Percentiles rank a stretch among this genome's conserved stretches.
phyloP scores from a whole-genome alignment of 495 filamentous ascomycete species.

The Lepraria neglecta region DNA sequence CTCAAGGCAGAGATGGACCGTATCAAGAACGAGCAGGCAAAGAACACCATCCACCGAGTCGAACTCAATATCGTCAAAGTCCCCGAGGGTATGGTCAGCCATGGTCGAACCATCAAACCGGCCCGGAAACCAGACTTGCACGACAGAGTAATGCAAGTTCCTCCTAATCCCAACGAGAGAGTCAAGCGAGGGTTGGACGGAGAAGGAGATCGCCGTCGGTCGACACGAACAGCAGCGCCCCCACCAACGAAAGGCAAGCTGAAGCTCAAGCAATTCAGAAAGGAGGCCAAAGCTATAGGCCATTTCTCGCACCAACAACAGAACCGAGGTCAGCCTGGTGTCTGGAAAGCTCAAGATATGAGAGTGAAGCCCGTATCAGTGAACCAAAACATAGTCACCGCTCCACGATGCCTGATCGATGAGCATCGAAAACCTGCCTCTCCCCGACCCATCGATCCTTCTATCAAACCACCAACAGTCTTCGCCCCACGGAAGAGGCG shows the following conservation, averaged over 20 bases:
- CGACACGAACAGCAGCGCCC: not conserved
- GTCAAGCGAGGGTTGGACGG: not conserved
- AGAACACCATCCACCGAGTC: constrained; percentile 38
- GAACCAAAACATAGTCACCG: constrained; percentile 36
- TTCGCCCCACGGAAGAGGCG: constrained; percentile 19
- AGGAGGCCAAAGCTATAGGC: constrained; percentile 33
- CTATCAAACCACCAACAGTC: constrained; percentile 12
- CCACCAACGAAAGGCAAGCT: constrained; percentile 23
- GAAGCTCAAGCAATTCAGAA: constrained; percentile 28
- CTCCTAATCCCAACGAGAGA: not conserved
- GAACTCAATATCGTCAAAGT: constrained; percentile 21
- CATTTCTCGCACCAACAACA: constrained; percentile 35
- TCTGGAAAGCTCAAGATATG: constrained; percentile 10
- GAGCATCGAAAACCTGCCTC: constrained; percentile 35
- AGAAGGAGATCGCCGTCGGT: not conserved
- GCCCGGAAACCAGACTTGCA: constrained; percentile 26
- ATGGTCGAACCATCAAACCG: constrained; percentile 29
- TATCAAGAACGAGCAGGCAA: constrained; percentile 44
- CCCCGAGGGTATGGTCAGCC: constrained; percentile 33
- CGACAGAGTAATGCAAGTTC: not conserved
- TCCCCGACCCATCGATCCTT: constrained; percentile 18
- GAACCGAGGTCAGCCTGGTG: constrained; percentile 21
- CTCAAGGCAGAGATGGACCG: constrained; percentile 46
- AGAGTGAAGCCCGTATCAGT: constrained; percentile 35
- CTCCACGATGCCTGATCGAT: constrained; percentile 41